Evolutionary conservation across 768 basidiomycete species (phyloP), one percentile per base, ranked within the genome.

Genomic region (Clitopilus passeckerianus): DNA sequence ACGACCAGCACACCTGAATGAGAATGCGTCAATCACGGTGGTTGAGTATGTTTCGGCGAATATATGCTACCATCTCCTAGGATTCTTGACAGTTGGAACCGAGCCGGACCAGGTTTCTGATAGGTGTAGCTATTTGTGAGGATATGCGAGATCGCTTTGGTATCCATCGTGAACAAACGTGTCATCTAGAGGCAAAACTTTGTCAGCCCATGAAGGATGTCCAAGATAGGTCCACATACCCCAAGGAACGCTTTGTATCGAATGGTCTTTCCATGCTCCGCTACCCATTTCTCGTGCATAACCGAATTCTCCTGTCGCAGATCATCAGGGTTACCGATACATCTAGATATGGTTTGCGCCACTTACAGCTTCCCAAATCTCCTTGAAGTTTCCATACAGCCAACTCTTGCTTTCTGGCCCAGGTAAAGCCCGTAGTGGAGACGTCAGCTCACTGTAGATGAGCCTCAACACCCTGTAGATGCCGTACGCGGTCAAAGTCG

Each of bases 101-200:
- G 73, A 6, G 70, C 63, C 0, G 66, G 61, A 10, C 75, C 72
- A 0, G 86, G 77, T 62, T 89, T 90, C 60, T 82, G 80, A 61
- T 86, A 90, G 41, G 75, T 71, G 30, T 78, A 68, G 24, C 72
- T 72, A 58, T 88, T 84, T 61, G 78, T 76, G 14, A 93, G 73
- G 55, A 93, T 74, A 63, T 91, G 84, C 44, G 80, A 78, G 34
- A 92, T 37, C 0, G 88, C 89, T 24, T 82, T 81, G 0, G 82
- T 72, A 64, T 91, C 91, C 56, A 76, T 68, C 0, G 86, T 89
- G 66, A 78, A 79, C 9, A 90, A 68, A 6, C 80, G 76, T 27
- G 64, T 67, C 58, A 64, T 62, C 76, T 78, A 60, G 23, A 44
- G 15, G 10, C 46, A 5, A 18, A 35, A 33, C 44, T 34, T 24